Base-by-base conservation (phyloP, 495 filamentous ascomycete genomes). In the Penicillium simplicissimum region DNA sequence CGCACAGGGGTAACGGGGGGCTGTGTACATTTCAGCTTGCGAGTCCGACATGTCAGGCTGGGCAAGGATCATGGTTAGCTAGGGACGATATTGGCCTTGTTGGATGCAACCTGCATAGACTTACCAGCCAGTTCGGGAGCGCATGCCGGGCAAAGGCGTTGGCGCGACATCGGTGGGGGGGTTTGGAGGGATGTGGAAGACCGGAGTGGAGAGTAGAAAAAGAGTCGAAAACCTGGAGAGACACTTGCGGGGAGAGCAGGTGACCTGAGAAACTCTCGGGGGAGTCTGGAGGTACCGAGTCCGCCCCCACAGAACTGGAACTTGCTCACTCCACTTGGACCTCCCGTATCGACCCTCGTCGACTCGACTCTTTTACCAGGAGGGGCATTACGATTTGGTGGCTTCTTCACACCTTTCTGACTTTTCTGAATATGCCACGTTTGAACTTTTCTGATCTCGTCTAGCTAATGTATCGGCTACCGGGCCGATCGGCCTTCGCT, bases 31-130 rank as follows among this genome's bases (percentile, higher is more conserved):
- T 88, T 88, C 62, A 88, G 78, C 76, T 87, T 87, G 57, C 85
- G 74, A 65, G 82, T 81, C 56, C 84, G 84, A 75, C 85, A 87
- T 65, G 84, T 87, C 69, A 87, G 74, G 71, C 84, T 85, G 55
- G 14, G 51, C n/a, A 37, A 53, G 33, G 33, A 37, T 53, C n/a
- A 19, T 52, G 11, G 37, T 17, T 19, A 25, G 7, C 40, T 34
- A 51, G 59, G 21, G n/a, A 25, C 8, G 35, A 23, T 38, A 19
- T 21, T 37, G 53, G n/a, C 19, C 42, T 40, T 64, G 53, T 61
- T 52, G 35, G 35, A 5, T 42, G 52, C 19, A 37, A 52, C 25
- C 45, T 55, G 51, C 40, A 47, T 34, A 35, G 15, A 70, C 74
- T 67, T 49, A 83, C 80, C 80, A 83, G 64, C 80, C 80, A 70